phyloP scores from a whole-genome alignment of 495 filamentous ascomycete genomes.

The Aspergillus heteromorphus region DNA sequence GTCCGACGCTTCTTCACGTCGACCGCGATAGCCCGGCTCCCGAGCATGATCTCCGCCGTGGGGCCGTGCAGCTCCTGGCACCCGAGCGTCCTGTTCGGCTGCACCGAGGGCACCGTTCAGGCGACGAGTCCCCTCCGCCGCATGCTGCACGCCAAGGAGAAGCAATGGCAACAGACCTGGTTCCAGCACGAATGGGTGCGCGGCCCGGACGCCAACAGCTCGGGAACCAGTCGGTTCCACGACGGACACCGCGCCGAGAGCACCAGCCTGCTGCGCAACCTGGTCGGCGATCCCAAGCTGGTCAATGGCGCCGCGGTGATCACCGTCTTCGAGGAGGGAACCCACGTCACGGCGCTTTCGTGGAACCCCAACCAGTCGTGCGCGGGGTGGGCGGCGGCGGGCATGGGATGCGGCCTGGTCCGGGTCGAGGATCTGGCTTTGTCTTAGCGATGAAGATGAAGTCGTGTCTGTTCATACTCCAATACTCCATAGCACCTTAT shows the following conservation, averaged over 20 bases:
- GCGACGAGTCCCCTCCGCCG: conserved; percentile 54
- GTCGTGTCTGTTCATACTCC: background rate
- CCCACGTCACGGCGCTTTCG: conserved; percentile 49
- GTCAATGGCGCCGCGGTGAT: conserved; percentile 33
- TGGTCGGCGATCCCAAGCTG: conserved; percentile 26
- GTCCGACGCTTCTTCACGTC: conserved; percentile 53
- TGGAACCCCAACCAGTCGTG: conserved; percentile 62
- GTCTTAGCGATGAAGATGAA: conserved; percentile 14
- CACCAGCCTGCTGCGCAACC: conserved; percentile 27
- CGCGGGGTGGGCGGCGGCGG: conserved; percentile 63
- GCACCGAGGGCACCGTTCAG: conserved; percentile 51
- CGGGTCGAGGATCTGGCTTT: conserved; percentile 64
- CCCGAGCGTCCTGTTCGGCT: conserved; percentile 48
- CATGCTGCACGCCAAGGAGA: conserved; percentile 47
- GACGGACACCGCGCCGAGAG: conserved; percentile 54
- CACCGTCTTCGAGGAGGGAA: conserved; percentile 56
- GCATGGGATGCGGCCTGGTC: conserved; percentile 56
- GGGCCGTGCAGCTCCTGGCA: conserved; percentile 46
- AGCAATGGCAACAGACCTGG: conserved; percentile 55
- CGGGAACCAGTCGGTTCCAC: conserved; percentile 49
- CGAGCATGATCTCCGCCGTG: conserved; percentile 35
- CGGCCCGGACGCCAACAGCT: conserved; percentile 22
- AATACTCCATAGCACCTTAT: background rate
- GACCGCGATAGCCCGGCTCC: conserved; percentile 30
- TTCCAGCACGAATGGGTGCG: conserved; percentile 57